A percentile compares a stretch with the other conserved stretches of the same genome.
Conservation (phyloP, 371 early-diverging fungal species). For the Batrachochytrium dendrobatidis region DNA sequence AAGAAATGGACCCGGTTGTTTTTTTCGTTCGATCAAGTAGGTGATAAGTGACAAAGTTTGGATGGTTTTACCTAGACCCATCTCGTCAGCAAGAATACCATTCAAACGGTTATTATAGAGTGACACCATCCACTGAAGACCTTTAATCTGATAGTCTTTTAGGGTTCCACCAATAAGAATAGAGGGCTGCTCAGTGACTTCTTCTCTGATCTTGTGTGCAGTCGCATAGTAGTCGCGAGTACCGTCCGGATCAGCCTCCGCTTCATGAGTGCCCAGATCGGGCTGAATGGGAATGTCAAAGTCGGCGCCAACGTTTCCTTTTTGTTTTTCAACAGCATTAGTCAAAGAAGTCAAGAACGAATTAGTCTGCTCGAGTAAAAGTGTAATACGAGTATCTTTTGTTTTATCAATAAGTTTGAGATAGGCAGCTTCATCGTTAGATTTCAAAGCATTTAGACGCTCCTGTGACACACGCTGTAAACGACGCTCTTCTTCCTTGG, state of each 20-base stretch:
- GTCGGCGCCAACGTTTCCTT: conserved; percentile 21
- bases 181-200: conserved; percentile 63
- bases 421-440: conserved; percentile 93
- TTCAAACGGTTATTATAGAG: conserved; percentile 92
- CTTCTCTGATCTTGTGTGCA: conserved; percentile 78
- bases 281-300: conserved; percentile 10
- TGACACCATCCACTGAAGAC: conserved; percentile 98
- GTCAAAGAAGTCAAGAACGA: conserved; percentile 73
- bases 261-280: conserved; percentile 38
- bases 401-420: conserved; percentile 84
- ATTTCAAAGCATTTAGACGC: conserved; percentile 87
- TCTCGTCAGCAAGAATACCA: conserved; percentile 99
- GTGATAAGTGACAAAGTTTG: conserved; percentile 97
- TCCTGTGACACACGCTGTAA: conserved; percentile 75
- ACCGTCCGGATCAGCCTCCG: conserved; percentile 48
- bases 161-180: conserved; percentile 82
- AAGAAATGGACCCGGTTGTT: conserved; percentile 88
- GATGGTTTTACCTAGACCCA: conserved; percentile 76
- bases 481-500: conserved; percentile 86
- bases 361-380: conserved; percentile 82
- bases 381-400: conserved; percentile 88
- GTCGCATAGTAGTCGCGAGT: conserved; percentile 70
- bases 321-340: conserved; percentile 67
- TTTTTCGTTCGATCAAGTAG: conserved; percentile 70
- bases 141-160: conserved; percentile 97